Percentiles rank a stretch among this genome's conserved stretches.
Evolutionary conservation across 2,329 filamentous ascomycete genomes (phyloP).

Genomic region (Paecilomyces sp.): DNA sequence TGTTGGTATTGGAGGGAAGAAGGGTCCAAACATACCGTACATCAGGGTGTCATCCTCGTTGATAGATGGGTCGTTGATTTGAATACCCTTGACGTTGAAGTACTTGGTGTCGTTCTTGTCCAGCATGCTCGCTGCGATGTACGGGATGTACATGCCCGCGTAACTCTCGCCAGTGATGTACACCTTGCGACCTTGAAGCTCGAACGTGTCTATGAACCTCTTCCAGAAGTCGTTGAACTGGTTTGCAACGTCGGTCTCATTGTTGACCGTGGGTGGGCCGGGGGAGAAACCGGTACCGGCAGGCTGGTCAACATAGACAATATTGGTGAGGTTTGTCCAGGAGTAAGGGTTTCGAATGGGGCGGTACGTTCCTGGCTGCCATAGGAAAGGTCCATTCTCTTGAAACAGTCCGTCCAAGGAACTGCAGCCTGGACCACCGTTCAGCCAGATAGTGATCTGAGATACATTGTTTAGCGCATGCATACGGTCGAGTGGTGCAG

Average conservation of each 20-base stretch:
- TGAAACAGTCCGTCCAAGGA: conserved; percentile 62
- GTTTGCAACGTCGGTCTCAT: conserved; percentile 60
- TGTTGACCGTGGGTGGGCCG: conserved; percentile 56
- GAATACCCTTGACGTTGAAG: conserved; percentile 60
- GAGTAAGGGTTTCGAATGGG: conserved; percentile 61
- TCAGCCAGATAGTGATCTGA: conserved; percentile 33
- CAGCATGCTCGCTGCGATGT: conserved; percentile 67
- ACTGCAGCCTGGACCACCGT: conserved; percentile 48
- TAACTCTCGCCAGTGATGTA: conserved; percentile 71
- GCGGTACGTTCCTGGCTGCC: conserved; percentile 60
- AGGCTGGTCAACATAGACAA: conserved; percentile 52
- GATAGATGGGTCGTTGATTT: conserved; percentile 66
- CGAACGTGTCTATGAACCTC: conserved; percentile 65
- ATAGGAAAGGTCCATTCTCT: conserved; percentile 67
- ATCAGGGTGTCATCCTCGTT: conserved; percentile 46
- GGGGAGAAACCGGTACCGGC: conserved; percentile 61
- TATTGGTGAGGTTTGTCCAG: conserved; percentile 67
- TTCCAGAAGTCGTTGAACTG: conserved; percentile 73
- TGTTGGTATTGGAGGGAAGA: neutral
- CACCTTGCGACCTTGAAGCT: conserved; percentile 59
- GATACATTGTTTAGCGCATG: neutral
- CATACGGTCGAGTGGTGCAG: neutral
- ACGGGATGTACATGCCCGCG: conserved; percentile 61
- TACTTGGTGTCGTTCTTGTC: conserved; percentile 59
- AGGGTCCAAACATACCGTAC: conserved; percentile 29